Conservation (phyloP, 129 eudicot species). For the Arctium minus region DNA sequence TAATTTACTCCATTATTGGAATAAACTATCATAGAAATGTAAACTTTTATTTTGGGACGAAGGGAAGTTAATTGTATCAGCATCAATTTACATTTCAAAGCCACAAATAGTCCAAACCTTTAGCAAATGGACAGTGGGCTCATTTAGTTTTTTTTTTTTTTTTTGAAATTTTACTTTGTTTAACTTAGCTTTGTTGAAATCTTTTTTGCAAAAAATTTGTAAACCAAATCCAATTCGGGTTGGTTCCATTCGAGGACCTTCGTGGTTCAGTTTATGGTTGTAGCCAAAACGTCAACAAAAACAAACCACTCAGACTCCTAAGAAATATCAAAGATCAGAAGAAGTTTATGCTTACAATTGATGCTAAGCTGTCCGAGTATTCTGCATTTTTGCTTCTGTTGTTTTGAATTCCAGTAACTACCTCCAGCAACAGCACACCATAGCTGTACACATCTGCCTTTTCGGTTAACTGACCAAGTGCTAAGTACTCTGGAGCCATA, state of each 20-base stretch:
- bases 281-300: neutral
- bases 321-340: neutral
- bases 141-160: neutral
- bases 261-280: neutral
- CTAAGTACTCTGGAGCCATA: conserved; percentile 80
- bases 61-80: too few species aligned
- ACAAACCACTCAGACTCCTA: neutral
- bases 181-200: neutral
- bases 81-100: neutral
- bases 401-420: conserved; percentile 60
- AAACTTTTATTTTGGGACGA: neutral
- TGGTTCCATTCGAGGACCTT: neutral
- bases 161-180: neutral
- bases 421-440: conserved; percentile 64
- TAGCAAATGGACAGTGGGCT: neutral
- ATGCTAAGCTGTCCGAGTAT: conserved; percentile 55
- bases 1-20: too few species aligned
- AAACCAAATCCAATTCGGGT: neutral
- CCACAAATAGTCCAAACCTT: neutral
- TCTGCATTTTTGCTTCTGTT: conserved; percentile 47
- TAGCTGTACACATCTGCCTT: conserved; percentile 82
- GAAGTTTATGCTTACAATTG: conserved; percentile 39
- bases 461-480: conserved; percentile 69
- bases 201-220: neutral
- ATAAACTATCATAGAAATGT: too few species aligned